Evolutionary conservation across 2,329 filamentous ascomycete genomes (phyloP).

Genomic region (Aspergillus pseudotamarii): DNA sequence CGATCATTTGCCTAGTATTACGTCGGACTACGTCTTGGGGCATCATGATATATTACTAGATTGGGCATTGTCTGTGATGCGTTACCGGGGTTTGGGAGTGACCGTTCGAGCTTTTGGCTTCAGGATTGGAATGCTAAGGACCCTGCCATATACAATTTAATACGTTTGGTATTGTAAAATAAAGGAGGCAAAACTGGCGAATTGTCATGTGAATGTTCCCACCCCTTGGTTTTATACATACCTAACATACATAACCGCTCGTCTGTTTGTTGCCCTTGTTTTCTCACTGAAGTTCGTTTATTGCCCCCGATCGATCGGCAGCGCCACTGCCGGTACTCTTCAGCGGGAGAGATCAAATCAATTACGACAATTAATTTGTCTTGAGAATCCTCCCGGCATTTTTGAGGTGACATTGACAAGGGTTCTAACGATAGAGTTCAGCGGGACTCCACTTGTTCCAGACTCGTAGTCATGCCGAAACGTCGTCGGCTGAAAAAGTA

Average conservation of each 20-base stretch:
- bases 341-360: background rate
- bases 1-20: constrained; percentile 5
- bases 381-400: background rate
- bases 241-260: too few species aligned
- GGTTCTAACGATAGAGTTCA: constrained; percentile 10
- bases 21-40: background rate
- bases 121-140: background rate
- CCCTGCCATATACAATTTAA: background rate
- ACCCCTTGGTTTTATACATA: background rate
- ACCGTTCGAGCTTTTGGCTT: background rate
- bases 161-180: constrained; percentile 1
- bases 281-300: too few species aligned
- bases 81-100: background rate
- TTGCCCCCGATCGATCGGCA: background rate
- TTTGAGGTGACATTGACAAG: background rate
- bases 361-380: background rate
- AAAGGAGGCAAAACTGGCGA: background rate
- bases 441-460: constrained; percentile 16
- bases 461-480: constrained; percentile 6
- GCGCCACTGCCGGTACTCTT: background rate
- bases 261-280: too few species aligned
- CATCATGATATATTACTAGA: background rate
- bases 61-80: constrained; percentile 1
- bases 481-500: constrained; percentile 3
- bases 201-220: background rate